phyloP scores from a whole-genome alignment of 768 basidiomycete species.

The Infundibulicybe gibba region DNA sequence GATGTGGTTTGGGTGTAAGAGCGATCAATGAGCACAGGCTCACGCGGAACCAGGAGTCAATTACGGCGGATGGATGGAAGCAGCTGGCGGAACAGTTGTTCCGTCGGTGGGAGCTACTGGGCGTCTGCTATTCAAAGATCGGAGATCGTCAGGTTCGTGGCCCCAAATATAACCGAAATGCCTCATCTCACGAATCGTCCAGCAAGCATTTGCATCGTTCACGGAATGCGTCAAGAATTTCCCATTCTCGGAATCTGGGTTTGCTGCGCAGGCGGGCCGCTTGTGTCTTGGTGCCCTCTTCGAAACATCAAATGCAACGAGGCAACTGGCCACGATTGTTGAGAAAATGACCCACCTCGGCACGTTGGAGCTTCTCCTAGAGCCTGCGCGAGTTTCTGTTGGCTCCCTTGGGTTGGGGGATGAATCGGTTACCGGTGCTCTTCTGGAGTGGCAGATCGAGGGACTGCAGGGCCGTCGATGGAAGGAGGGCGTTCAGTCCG shows the following conservation, averaged over 20 bases:
- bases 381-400: constrained; percentile 47
- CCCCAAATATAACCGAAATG: not conserved
- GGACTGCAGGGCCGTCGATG: constrained; percentile 50
- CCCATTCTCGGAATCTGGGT: constrained; percentile 42
- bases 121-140: constrained; percentile 72
- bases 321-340: constrained; percentile 56
- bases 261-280: constrained; percentile 29
- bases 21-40: constrained; percentile 33
- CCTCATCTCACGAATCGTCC: constrained; percentile 1
- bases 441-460: constrained; percentile 62
- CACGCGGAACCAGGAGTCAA: not conserved
- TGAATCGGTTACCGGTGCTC: constrained; percentile 38
- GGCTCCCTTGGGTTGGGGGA: constrained; percentile 17
- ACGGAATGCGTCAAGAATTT: constrained; percentile 47
- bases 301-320: constrained; percentile 35
- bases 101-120: constrained; percentile 79
- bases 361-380: constrained; percentile 60
- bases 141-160: constrained; percentile 67
- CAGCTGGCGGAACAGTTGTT: constrained; percentile 63
- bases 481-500: constrained; percentile 50
- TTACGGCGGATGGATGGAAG: constrained; percentile 41
- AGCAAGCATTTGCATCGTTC: constrained; percentile 63
- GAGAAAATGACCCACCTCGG: constrained; percentile 68
- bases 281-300: constrained; percentile 30
- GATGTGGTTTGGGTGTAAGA: constrained; percentile 50